Conservation (phyloP, 805 yeast species). For the Zygosaccharomyces siamensis region DNA sequence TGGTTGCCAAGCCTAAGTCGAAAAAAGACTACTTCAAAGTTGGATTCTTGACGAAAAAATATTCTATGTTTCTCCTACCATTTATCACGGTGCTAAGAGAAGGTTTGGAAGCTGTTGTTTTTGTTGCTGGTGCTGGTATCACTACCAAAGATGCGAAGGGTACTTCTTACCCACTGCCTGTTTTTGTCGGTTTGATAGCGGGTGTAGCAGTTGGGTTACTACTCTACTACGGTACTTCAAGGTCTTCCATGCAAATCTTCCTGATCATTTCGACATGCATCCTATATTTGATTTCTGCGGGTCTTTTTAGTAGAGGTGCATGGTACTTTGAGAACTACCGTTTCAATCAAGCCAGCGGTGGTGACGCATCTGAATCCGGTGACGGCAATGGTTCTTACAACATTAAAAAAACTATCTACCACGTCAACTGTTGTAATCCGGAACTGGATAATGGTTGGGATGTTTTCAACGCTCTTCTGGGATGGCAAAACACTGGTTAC, state of each 20-base stretch:
- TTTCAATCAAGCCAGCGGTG: slow-evolving; percentile 70
- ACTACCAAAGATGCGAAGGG: slow-evolving; percentile 49
- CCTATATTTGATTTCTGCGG: slow-evolving; percentile 85
- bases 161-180: slow-evolving; percentile 88
- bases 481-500: slow-evolving; percentile 97
- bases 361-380: slow-evolving; percentile 92
- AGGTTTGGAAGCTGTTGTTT: slow-evolving; percentile 94
- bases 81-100: slow-evolving; percentile 90
- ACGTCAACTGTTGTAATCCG: slow-evolving; percentile 96
- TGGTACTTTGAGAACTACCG: slow-evolving; percentile 79
- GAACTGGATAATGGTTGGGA: slow-evolving; percentile 93
- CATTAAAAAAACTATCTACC: slow-evolving; percentile 78
- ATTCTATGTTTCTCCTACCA: slow-evolving; percentile 85
- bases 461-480: slow-evolving; percentile 86
- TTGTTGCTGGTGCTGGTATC: slow-evolving; percentile 93
- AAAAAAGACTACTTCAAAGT: slow-evolving; percentile 49
- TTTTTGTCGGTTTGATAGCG: slow-evolving; percentile 74
- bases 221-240: slow-evolving; percentile 78
- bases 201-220: slow-evolving; percentile 68
- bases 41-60: slow-evolving; percentile 59
- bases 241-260: slow-evolving; percentile 80
- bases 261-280: slow-evolving; percentile 83
- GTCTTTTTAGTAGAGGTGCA: slow-evolving; percentile 86
- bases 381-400: slow-evolving; percentile 94
- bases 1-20: slow-evolving; percentile 53